Percentiles rank a stretch among this genome's conserved stretches.
These are phyloP conservation scores for Melampsora larici-populina DNA, from an alignment of 1,284 basidiomycete species.

Conservation along the genomic window DNA sequence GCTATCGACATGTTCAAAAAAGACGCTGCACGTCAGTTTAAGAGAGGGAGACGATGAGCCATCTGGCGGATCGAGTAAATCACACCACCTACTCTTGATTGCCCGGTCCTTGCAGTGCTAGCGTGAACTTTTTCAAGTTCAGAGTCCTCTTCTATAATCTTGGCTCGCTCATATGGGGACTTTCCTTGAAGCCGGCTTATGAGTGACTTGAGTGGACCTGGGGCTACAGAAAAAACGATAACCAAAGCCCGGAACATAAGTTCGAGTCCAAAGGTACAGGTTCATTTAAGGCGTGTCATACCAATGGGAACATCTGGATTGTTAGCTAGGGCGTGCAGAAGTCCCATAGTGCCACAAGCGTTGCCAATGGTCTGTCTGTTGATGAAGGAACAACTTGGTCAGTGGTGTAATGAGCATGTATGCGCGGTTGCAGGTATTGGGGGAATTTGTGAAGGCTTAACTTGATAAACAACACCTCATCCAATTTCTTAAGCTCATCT, in stretches of 20 bases:
- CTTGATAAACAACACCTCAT: constrained; percentile 52
- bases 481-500: constrained; percentile 19
- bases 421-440: background rate
- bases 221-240: background rate
- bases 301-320: constrained; percentile 46
- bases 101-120: constrained; percentile 47
- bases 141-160: constrained; percentile 22
- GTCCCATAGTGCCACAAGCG: constrained; percentile 54
- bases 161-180: constrained; percentile 27
- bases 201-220: constrained; percentile 27
- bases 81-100: constrained; percentile 50
- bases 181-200: constrained; percentile 16
- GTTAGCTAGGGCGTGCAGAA: constrained; percentile 52
- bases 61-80: background rate
- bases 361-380: constrained; percentile 49
- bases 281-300: background rate
- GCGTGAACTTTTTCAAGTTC: constrained; percentile 27
- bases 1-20: constrained; percentile 23
- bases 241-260: background rate
- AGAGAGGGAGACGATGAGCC: background rate
- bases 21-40: background rate
- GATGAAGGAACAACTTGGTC: background rate
- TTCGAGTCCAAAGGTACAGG: background rate
- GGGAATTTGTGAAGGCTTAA: constrained; percentile 11
- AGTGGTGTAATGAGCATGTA: background rate